These are phyloP conservation scores for Saccharomycopsis sp. DNA, from an alignment of 805 yeast genomes.

Conservation along the genomic window DNA sequence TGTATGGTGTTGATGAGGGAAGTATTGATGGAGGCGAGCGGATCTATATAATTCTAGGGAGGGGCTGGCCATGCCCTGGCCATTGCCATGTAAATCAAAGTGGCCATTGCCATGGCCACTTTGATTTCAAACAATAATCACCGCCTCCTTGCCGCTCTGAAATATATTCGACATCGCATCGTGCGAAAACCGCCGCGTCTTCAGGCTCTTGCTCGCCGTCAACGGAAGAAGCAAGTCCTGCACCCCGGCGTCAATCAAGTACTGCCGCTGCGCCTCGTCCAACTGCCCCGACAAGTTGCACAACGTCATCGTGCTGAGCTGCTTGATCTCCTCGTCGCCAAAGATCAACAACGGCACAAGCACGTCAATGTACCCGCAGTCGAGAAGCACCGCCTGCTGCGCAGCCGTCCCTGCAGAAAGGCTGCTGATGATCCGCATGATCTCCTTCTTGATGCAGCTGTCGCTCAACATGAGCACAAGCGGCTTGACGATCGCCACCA, in stretches of 20 bases:
- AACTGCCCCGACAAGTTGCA: slow-evolving; percentile 12
- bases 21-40: no score
- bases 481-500: slow-evolving; percentile 17
- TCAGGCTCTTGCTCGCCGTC: slow-evolving; percentile 3
- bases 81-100: no score
- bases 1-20: no score
- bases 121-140: slow-evolving; percentile 15
- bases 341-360: slow-evolving; percentile 20
- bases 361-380: slow-evolving; percentile 16
- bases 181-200: slow-evolving; percentile 12
- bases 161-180: slow-evolving; percentile 16
- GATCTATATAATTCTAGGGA: no score
- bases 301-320: slow-evolving; percentile 15
- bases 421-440: slow-evolving; percentile 17
- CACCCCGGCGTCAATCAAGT: slow-evolving; percentile 20
- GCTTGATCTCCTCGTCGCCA: slow-evolving; percentile 19
- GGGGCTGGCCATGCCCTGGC: no score
- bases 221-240: slow-evolving; percentile 13
- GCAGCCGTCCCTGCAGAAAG: slow-evolving; percentile 13
- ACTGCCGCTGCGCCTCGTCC: slow-evolving; percentile 18
- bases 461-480: slow-evolving; percentile 20
- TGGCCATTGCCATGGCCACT: no score
- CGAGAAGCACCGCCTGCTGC: slow-evolving; percentile 14
- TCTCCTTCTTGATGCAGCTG: slow-evolving; percentile 14
- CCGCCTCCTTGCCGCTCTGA: slow-evolving; percentile 10